Conservation (phyloP, 2,329 filamentous ascomycete genomes). For the Trichoderma sp. region DNA sequence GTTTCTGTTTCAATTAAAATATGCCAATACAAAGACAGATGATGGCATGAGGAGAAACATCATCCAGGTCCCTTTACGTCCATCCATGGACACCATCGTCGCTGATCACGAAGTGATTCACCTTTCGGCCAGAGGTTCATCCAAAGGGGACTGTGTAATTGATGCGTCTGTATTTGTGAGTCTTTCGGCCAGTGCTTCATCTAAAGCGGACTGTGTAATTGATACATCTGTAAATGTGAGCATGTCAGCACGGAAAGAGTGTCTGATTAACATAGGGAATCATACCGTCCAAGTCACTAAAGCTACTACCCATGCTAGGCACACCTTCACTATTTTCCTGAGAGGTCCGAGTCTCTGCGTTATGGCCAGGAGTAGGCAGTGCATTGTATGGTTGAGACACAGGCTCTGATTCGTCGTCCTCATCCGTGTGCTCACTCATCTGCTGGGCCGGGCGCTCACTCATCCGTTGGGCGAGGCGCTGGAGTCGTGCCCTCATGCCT, state of each 20-base stretch:
- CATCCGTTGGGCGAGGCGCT: too few species aligned
- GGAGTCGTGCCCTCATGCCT: too few species aligned
- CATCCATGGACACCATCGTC: too few species aligned
- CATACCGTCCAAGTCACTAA: conserved; percentile 76
- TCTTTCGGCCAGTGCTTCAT: conserved; percentile 67
- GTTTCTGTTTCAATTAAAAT: too few species aligned
- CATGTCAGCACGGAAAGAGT: neutral
- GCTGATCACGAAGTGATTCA: too few species aligned
- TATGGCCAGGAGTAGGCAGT: conserved; percentile 48
- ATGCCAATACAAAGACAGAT: too few species aligned
- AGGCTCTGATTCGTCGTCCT: conserved; percentile 52
- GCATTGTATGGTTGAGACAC: conserved; percentile 52
- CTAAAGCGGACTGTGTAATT: conserved; percentile 75
- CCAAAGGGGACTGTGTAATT: conserved; percentile 75
- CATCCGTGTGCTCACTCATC: too few species aligned
- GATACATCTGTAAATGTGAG: conserved; percentile 59
- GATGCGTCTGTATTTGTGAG: conserved; percentile 62
- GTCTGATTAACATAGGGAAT: conserved; percentile 7
- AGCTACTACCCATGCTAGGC: conserved; percentile 80
- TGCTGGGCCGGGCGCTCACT: too few species aligned
- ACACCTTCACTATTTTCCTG: conserved; percentile 68
- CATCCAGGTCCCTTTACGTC: too few species aligned
- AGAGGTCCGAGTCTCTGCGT: conserved; percentile 58
- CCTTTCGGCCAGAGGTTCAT: conserved; percentile 67
- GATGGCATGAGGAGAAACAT: too few species aligned